These are phyloP conservation scores for Cladosporium halotolerans DNA, from an alignment of 2,329 filamentous ascomycete species.

Conservation along the genomic window DNA sequence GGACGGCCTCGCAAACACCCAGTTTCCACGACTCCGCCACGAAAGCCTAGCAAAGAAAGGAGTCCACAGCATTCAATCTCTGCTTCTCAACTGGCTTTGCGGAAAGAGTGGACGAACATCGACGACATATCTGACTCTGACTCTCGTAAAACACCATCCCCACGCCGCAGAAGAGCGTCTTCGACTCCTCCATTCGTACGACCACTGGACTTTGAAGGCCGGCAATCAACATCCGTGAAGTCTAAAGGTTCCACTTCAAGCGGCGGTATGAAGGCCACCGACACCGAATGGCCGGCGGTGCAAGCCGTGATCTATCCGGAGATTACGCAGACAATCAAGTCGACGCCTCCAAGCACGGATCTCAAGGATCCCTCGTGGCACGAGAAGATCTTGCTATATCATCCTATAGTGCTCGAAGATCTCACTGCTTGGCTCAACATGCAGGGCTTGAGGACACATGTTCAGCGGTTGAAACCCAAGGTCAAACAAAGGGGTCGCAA, in stretches of 20 bases:
- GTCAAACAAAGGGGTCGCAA: constrained; percentile 37
- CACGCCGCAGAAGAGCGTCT: constrained; percentile 24
- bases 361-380: constrained; percentile 60
- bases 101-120: constrained; percentile 21
- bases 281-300: constrained; percentile 28
- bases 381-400: constrained; percentile 90
- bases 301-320: constrained; percentile 37
- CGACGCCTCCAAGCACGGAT: constrained; percentile 37
- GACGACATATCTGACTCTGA: constrained; percentile 32
- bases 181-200: constrained; percentile 18
- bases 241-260: constrained; percentile 3
- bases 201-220: constrained; percentile 18
- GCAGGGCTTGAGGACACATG: constrained; percentile 21
- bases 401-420: constrained; percentile 83
- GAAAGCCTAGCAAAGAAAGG: not conserved
- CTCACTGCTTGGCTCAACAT: constrained; percentile 72
- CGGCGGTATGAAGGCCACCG: constrained; percentile 18
- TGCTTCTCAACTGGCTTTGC: constrained; percentile 16
- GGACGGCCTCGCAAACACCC: not conserved
- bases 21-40: not conserved
- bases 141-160: constrained; percentile 24
- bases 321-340: constrained; percentile 45
- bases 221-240: constrained; percentile 12
- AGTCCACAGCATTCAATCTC: not conserved
- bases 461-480: constrained; percentile 12